Conservation (phyloP, 805 yeast genomes). For the Ogataea chonburiensis region DNA sequence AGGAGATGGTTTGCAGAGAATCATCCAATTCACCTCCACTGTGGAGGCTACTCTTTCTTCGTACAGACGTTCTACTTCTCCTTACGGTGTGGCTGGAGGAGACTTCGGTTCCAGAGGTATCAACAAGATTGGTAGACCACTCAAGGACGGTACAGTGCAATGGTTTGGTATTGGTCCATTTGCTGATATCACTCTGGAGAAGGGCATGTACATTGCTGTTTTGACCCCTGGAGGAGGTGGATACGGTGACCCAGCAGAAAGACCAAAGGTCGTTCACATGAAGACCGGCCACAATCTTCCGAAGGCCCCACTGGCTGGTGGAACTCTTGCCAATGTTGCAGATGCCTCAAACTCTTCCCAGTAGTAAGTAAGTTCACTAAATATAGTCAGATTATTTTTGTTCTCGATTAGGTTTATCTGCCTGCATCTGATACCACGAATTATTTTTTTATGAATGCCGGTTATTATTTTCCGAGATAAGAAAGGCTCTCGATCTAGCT, state of each 20-base stretch:
- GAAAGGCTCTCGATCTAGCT: not conserved
- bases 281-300: slow-evolving; percentile 6
- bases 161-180: slow-evolving; percentile 13
- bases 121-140: slow-evolving; percentile 19
- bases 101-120: slow-evolving; percentile 49
- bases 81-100: slow-evolving; percentile 58
- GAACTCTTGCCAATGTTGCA: slow-evolving; percentile 19
- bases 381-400: too few relatives aligned
- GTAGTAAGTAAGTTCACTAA: slow-evolving; percentile 2
- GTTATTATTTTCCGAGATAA: slow-evolving; percentile 12
- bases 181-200: slow-evolving; percentile 7
- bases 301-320: slow-evolving; percentile 24
- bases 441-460: slow-evolving; percentile 2
- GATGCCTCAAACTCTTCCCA: slow-evolving; percentile 26
- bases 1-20: slow-evolving; percentile 53
- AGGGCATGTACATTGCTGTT: slow-evolving; percentile 10
- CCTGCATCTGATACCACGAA: too few relatives aligned
- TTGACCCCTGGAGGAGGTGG: slow-evolving; percentile 14
- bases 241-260: slow-evolving; percentile 8
- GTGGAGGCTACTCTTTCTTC: slow-evolving; percentile 45
- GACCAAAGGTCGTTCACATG: slow-evolving; percentile 7
- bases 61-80: slow-evolving; percentile 53
- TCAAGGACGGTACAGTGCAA: slow-evolving; percentile 10
- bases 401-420: too few relatives aligned
- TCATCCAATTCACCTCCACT: slow-evolving; percentile 43